A percentile compares a stretch with the other conserved stretches of the same genome.
phyloP scores from a whole-genome alignment of 1,284 basidiomycete genomes.

The Rhodotorula sp. region DNA sequence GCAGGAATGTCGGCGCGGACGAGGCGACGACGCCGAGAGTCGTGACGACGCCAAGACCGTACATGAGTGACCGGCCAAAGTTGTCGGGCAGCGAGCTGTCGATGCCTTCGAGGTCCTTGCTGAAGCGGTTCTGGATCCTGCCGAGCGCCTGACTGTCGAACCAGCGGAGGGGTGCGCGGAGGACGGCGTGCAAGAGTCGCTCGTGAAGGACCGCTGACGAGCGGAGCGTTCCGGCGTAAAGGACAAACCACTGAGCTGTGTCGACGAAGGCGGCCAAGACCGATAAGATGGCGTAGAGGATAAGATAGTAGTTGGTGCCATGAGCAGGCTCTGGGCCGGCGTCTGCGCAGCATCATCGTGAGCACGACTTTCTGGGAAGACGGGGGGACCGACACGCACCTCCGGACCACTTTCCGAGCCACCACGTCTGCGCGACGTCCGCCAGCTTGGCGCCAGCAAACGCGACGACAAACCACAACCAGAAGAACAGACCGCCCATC shows the following conservation, averaged over 20 bases:
- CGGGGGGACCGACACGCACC: conserved; percentile 24
- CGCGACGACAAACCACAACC: conserved; percentile 63
- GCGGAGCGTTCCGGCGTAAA: conserved; percentile 42
- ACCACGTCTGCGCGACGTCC: conserved; percentile 58
- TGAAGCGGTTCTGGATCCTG: conserved; percentile 69
- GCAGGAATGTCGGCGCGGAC: conserved; percentile 41
- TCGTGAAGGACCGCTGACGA: conserved; percentile 39
- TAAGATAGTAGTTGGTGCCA: conserved; percentile 66
- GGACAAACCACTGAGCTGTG: conserved; percentile 60
- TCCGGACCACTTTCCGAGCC: conserved; percentile 40
- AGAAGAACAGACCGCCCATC: conserved; percentile 56
- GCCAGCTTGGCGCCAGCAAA: conserved; percentile 65
- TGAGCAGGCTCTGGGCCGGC: conserved; percentile 11
- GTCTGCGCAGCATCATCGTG: conserved; percentile 19
- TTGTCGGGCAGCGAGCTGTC: conserved; percentile 82
- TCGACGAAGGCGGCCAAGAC: conserved; percentile 59
- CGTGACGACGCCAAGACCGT: conserved; percentile 53
- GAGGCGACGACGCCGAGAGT: conserved; percentile 71
- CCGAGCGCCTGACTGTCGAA: conserved; percentile 89
- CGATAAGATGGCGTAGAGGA: conserved; percentile 62
- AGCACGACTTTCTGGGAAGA: too few relatives aligned
- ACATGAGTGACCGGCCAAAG: conserved; percentile 63
- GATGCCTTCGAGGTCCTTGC: conserved; percentile 87
- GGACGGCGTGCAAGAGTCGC: conserved; percentile 70
- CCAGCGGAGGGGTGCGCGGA: conserved; percentile 89